Conservation (phyloP, 768 basidiomycete species). For the Amanita pseudoporphyria region DNA sequence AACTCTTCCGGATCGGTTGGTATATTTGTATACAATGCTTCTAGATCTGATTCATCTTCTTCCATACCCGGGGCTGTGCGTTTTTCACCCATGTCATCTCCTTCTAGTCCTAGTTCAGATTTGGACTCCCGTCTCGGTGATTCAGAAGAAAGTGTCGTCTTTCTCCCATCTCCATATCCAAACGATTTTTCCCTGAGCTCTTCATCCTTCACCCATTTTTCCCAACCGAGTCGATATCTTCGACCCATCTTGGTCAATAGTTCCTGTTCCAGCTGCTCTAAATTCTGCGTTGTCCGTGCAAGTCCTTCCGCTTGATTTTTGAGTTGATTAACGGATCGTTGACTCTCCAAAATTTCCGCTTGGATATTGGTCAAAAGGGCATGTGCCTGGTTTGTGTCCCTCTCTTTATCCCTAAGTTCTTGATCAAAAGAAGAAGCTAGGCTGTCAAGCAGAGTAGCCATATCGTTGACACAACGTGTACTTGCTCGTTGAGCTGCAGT, state of each 20-base stretch:
- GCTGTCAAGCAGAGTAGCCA: slow-evolving; percentile 78
- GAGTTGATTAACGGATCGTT: slow-evolving; percentile 63
- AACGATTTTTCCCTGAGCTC: slow-evolving; percentile 65
- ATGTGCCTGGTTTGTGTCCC: slow-evolving; percentile 84
- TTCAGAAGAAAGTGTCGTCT: slow-evolving; percentile 35
- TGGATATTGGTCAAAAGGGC: slow-evolving; percentile 81
- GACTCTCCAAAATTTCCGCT: slow-evolving; percentile 81
- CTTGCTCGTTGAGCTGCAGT: slow-evolving; percentile 78
- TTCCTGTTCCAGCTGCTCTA: slow-evolving; percentile 56
- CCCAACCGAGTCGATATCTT: slow-evolving; percentile 81
- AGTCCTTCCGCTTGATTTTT: slow-evolving; percentile 61
- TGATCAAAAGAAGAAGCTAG: slow-evolving; percentile 87
- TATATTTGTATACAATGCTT: slow-evolving; percentile 44
- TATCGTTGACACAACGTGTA: slow-evolving; percentile 76
- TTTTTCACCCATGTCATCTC: slow-evolving; percentile 24
- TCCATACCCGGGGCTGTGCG: neutral
- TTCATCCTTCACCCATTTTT: slow-evolving; percentile 87
- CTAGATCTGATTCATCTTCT: slow-evolving; percentile 59
- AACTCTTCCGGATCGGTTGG: slow-evolving; percentile 49
- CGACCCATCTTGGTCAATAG: slow-evolving; percentile 70
- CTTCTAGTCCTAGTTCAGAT: slow-evolving; percentile 24
- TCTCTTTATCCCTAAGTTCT: slow-evolving; percentile 85
- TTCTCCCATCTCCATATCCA: slow-evolving; percentile 52
- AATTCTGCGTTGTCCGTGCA: slow-evolving; percentile 42
- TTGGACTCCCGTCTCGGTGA: slow-evolving; percentile 36